Evolutionary conservation across 441 rosid genomes (phyloP).

Genomic region (Sinapis alba): DNA sequence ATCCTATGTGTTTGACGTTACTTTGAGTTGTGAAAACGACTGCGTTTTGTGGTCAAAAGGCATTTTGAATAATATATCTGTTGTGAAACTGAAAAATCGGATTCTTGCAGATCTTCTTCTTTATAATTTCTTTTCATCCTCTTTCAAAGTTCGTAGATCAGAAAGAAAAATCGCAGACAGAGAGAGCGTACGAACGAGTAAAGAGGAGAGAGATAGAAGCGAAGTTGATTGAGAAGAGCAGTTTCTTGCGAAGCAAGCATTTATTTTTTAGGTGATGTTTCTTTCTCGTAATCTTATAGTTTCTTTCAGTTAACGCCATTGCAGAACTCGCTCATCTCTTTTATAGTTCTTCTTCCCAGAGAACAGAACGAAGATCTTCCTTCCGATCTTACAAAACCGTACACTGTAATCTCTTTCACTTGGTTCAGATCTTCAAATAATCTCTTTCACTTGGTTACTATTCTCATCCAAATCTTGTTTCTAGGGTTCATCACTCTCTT

Average conservation of each 20-base stretch:
- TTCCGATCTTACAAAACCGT: too few relatives aligned
- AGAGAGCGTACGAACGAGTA: too few relatives aligned
- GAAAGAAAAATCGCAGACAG: not conserved
- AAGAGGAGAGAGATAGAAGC: too few relatives aligned
- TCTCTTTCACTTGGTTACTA: not conserved
- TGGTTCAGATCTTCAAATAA: not conserved
- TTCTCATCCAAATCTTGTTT: too few relatives aligned
- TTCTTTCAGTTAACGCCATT: not conserved
- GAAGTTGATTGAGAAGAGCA: too few relatives aligned
- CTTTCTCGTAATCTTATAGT: slow-evolving; percentile 2
- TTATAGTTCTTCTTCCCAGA: not conserved
- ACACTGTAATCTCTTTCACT: not conserved
- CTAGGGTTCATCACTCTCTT: slow-evolving; percentile 38
- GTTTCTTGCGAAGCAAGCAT: slow-evolving; percentile 20
- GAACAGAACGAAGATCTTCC: not conserved
- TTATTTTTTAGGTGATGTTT: not conserved
- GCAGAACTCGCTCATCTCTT: not conserved
- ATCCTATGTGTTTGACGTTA: too few relatives aligned
- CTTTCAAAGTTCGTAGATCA: slow-evolving; percentile 15
- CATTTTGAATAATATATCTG: too few relatives aligned
- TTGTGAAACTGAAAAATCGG: slow-evolving; percentile 34
- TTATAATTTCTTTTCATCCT: slow-evolving; percentile 25
- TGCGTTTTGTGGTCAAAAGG: too few relatives aligned
- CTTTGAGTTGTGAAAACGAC: too few relatives aligned
- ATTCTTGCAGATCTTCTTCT: slow-evolving; percentile 12